Evolutionary conservation across 805 yeast species (phyloP).

Genomic region (Zygotorulaspora florentina): DNA sequence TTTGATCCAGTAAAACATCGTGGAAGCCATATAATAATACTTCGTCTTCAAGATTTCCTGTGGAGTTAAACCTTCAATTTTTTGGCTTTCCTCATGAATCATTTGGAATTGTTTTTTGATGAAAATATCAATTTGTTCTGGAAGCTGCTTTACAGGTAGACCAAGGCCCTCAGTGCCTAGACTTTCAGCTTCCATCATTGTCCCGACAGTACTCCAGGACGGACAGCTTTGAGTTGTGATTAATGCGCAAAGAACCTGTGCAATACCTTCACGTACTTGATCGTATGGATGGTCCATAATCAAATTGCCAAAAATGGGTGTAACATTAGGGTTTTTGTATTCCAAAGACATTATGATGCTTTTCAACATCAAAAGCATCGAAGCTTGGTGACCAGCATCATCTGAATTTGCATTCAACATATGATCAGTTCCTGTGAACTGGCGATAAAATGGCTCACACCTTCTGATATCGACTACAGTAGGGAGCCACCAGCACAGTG

Average conservation of each 20-base stretch:
- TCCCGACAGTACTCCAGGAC: slow-evolving; percentile 14
- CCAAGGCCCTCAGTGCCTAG: slow-evolving; percentile 35
- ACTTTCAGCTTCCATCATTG: slow-evolving; percentile 13
- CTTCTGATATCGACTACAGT: slow-evolving; percentile 65
- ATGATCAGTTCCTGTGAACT: slow-evolving; percentile 43
- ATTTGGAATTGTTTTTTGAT: slow-evolving; percentile 44
- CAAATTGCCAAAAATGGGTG: slow-evolving; percentile 40
- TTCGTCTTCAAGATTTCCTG: slow-evolving; percentile 56
- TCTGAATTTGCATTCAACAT: slow-evolving; percentile 46
- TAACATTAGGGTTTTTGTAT: slow-evolving; percentile 54
- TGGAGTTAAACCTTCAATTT: slow-evolving; percentile 38
- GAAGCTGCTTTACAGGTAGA: slow-evolving; percentile 29
- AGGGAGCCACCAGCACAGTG: slow-evolving; percentile 72
- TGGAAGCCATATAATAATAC: slow-evolving; percentile 61
- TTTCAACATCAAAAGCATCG: slow-evolving; percentile 50
- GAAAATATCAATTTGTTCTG: slow-evolving; percentile 33
- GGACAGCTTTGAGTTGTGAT: slow-evolving; percentile 28
- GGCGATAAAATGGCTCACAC: slow-evolving; percentile 46
- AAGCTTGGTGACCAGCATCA: slow-evolving; percentile 61
- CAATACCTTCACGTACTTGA: slow-evolving; percentile 65
- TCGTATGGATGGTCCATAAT: slow-evolving; percentile 61
- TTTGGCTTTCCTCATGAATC: slow-evolving; percentile 40
- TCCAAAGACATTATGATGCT: slow-evolving; percentile 47
- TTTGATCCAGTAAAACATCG: slow-evolving; percentile 57
- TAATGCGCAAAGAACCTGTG: slow-evolving; percentile 45